These are phyloP conservation scores for Pichia californica DNA, from an alignment of 805 yeast species.

Conservation along the genomic window DNA sequence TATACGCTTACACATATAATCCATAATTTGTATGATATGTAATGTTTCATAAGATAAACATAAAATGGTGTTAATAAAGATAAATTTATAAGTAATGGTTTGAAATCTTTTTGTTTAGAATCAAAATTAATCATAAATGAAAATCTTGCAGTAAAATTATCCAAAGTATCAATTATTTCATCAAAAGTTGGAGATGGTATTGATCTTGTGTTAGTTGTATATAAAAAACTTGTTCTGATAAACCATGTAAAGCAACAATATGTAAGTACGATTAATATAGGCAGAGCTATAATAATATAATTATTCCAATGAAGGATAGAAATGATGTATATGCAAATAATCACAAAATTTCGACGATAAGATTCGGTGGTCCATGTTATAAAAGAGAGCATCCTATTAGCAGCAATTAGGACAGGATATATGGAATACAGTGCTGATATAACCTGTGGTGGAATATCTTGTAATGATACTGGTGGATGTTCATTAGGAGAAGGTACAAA, in stretches of 20 bases:
- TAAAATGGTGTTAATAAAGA: constrained; percentile 38
- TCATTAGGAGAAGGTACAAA: constrained; percentile 13
- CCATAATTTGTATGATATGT: constrained; percentile 31
- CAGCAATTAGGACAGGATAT: constrained; percentile 41
- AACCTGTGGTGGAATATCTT: constrained; percentile 34
- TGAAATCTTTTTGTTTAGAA: constrained; percentile 12
- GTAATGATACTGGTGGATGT: constrained; percentile 15
- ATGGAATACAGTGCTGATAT: constrained; percentile 40
- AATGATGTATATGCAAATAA: constrained; percentile 34
- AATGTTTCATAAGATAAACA: constrained; percentile 28
- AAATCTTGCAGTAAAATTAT: constrained; percentile 38
- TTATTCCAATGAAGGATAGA: constrained; percentile 39
- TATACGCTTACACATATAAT: constrained; percentile 32
- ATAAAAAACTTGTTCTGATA: constrained; percentile 35
- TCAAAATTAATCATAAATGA: constrained; percentile 31
- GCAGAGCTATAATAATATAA: constrained; percentile 33
- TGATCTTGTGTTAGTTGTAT: constrained; percentile 13
- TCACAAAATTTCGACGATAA: constrained; percentile 38
- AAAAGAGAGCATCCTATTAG: constrained; percentile 39
- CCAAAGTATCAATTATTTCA: constrained; percentile 42
- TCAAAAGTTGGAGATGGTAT: constrained; percentile 47
- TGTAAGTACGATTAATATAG: constrained; percentile 31
- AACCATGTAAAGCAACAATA: constrained; percentile 41
- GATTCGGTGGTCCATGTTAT: constrained; percentile 53
- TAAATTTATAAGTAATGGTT: constrained; percentile 13